Base-by-base conservation (phyloP, 257 asterid species). In the Solanum chilense region DNA sequence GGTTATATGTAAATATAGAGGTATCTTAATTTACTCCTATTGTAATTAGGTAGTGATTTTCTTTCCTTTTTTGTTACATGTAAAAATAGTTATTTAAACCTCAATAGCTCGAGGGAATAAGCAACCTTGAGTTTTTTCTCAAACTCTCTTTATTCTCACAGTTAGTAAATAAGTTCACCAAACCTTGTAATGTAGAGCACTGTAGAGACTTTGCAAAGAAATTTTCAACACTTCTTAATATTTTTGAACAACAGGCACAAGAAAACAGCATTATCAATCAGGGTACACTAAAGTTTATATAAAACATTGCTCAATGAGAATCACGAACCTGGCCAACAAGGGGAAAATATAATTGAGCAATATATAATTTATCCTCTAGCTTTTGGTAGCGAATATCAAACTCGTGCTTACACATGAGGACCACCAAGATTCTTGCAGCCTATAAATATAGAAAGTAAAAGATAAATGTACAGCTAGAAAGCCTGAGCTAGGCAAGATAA, bases 341-440 rank as follows among this genome's bases (percentile, higher is more conserved):
- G 39, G 99, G 99, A 87, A 97, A 96, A 88, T 97, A 97, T 87
- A 97, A 89, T 89, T 97, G 99, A 82, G 99, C 99, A 89, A 96
- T 97, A 87, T 97, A 97, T 85, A 97, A 94, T 92, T 97, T 97
- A 92, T 97, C 99, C 91, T 97, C 99, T 87, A 92, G 94, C 96
- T 96, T 97, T 88, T 97, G 99, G 93, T 97, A 97, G 88, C 99
- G 99, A 44, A 91, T 90, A 89, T 97, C 99, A 89, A 94, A 96
- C 93, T 97, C 99, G 86, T 97, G 99, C 94, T 97, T 97, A 94
- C 98, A 96, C 92, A 97, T 91, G 60, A 97, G 93, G 87, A 95
- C 98, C 92, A 95, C 99, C 92, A 97, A 90, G 83, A 93, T 92
- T 88, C 99, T 93, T 78, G 99, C 99, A 23, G 99, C 98, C 99